phyloP scores from a whole-genome alignment of 2,329 filamentous ascomycete genomes.

The Aureobasidium zeae region DNA sequence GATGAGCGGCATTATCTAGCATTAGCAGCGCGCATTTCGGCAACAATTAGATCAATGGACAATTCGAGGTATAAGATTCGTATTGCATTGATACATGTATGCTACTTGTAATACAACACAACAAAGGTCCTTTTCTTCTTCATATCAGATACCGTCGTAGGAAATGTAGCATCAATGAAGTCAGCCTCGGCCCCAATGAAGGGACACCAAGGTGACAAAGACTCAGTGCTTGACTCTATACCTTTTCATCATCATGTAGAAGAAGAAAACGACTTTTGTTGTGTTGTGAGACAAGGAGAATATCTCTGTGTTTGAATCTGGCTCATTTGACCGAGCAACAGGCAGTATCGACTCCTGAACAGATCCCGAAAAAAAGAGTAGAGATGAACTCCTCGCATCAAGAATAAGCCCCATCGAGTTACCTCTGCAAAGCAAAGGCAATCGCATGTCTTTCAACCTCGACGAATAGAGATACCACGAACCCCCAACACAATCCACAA shows the following conservation, averaged over 20 bases:
- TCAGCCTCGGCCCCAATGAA: constrained; percentile 35
- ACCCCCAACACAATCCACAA: constrained; percentile 33
- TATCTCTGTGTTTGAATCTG: constrained; percentile 41
- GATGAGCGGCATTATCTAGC: not conserved
- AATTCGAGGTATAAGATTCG: too few species aligned
- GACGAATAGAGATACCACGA: constrained; percentile 72
- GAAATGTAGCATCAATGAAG: constrained; percentile 27
- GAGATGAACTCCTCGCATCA: constrained; percentile 74
- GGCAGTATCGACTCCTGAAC: too few species aligned
- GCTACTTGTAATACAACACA: too few species aligned
- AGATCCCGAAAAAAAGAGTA: constrained; percentile 33
- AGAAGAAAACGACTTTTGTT: constrained; percentile 38
- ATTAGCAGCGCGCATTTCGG: too few species aligned
- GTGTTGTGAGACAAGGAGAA: constrained; percentile 1
- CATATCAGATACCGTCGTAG: constrained; percentile 30
- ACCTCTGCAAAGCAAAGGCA: constrained; percentile 54
- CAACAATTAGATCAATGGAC: too few species aligned
- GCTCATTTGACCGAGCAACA: constrained; percentile 61
- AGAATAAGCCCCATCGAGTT: constrained; percentile 99
- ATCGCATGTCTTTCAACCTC: constrained; percentile 98
- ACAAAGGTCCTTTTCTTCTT: too few species aligned
- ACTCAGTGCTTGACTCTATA: constrained; percentile 99
- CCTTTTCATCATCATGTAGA: constrained; percentile 79
- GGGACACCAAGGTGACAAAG: constrained; percentile 32
- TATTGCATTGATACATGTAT: too few species aligned